Conservation (phyloP, 495 filamentous ascomycete species). For the Penicillium soppii region DNA sequence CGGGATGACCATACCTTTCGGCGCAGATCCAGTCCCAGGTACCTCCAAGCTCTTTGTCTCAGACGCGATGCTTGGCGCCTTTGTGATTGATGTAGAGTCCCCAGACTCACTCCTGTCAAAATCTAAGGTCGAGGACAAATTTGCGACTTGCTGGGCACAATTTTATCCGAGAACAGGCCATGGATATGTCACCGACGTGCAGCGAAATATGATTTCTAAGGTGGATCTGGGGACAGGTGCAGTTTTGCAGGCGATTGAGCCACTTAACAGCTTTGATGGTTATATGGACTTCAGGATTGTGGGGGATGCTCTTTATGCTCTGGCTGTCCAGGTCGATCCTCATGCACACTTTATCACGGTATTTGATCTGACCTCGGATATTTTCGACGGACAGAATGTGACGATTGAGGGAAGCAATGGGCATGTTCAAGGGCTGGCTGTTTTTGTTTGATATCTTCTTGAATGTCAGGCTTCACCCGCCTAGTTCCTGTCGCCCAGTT, state of each 20-base stretch:
- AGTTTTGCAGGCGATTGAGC: neutral
- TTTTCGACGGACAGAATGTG: neutral
- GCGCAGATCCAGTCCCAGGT: neutral
- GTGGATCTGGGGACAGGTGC: neutral
- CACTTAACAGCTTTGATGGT: neutral
- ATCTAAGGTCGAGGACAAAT: neutral
- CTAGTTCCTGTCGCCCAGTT: neutral
- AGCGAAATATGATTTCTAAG: neutral
- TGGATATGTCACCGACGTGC: neutral
- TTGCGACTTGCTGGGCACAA: neutral
- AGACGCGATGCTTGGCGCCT: neutral
- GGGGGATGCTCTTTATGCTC: neutral
- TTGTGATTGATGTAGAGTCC: neutral
- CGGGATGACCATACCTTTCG: neutral
- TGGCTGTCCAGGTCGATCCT: neutral
- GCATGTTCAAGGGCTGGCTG: neutral
- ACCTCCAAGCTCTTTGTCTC: neutral
- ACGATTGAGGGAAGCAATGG: neutral
- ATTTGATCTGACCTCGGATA: neutral
- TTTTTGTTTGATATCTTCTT: neutral
- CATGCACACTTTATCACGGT: neutral
- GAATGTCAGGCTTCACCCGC: neutral
- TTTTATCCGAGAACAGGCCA: neutral
- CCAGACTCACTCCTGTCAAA: neutral
- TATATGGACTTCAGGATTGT: neutral